A percentile compares a stretch with the other conserved stretches of the same genome.
These are phyloP conservation scores for Ambrosiella cleistominuta DNA, from an alignment of 2,329 filamentous ascomycete genomes.

Conservation along the genomic window DNA sequence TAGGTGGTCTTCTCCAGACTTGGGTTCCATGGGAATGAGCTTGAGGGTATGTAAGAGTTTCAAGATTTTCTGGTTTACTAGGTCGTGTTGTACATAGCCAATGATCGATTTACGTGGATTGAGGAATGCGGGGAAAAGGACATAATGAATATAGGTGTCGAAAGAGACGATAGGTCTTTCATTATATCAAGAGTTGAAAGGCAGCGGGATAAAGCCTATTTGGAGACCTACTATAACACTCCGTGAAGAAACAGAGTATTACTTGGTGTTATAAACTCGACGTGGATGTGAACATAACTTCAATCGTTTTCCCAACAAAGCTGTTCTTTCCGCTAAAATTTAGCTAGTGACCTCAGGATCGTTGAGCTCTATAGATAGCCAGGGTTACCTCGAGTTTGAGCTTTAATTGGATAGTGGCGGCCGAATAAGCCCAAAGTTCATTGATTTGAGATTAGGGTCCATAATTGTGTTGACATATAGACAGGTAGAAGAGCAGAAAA, in stretches of 20 bases:
- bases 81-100: background rate
- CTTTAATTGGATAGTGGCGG: background rate
- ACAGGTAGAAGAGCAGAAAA: background rate
- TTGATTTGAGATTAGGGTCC: background rate
- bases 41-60: background rate
- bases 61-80: background rate
- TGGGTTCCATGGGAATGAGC: background rate
- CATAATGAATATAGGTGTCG: too few species aligned
- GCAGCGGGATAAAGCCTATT: too few species aligned
- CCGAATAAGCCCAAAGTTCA: background rate
- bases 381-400: background rate
- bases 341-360: background rate
- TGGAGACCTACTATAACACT: too few species aligned
- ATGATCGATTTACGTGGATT: background rate
- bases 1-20: background rate
- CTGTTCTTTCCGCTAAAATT: conserved; percentile 3
- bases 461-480: background rate
- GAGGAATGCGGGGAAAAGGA: too few species aligned
- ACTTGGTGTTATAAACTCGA: background rate
- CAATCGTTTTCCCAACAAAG: conserved; percentile 2
- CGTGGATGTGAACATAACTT: background rate
- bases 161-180: too few species aligned
- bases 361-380: background rate
- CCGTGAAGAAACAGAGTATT: too few species aligned
- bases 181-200: too few species aligned